Conservation (phyloP, 129 eudicot genomes). For the sunflower (Helianthus annuus) region DNA sequence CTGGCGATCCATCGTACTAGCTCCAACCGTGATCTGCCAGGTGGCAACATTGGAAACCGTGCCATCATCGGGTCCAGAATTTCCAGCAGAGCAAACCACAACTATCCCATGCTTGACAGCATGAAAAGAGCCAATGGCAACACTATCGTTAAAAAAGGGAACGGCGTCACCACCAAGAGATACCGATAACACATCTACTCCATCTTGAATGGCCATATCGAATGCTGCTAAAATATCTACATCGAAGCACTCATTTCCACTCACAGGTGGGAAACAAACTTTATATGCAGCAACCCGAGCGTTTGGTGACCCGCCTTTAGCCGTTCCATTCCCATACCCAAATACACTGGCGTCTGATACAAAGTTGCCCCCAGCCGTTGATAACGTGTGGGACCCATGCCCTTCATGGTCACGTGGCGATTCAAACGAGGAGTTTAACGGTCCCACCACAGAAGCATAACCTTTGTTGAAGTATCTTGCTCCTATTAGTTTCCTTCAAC, state of each 20-base stretch:
- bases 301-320: conserved; percentile 93
- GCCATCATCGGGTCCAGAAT: conserved; percentile 66
- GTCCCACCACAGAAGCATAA: conserved; percentile 57
- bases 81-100: conserved; percentile 90
- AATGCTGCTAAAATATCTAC: conserved; percentile 89
- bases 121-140: conserved; percentile 87
- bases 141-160: conserved; percentile 58
- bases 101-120: conserved; percentile 76
- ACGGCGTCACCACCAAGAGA: conserved; percentile 79
- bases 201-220: conserved; percentile 85
- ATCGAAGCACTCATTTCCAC: conserved; percentile 70
- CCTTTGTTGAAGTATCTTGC: conserved; percentile 94
- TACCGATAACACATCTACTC: conserved; percentile 87
- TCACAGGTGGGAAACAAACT: conserved; percentile 78
- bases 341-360: conserved; percentile 66
- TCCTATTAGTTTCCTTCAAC: conserved; percentile 83
- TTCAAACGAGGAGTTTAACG: conserved; percentile 45
- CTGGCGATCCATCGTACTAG: conserved; percentile 87
- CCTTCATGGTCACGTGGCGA: conserved; percentile 84
- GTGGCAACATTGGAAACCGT: conserved; percentile 76
- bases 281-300: conserved; percentile 91
- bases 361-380: conserved; percentile 92
- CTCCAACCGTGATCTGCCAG: conserved; percentile 93
- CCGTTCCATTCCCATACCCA: conserved; percentile 80
- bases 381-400: conserved; percentile 93